Percentiles rank a stretch among this genome's conserved stretches.
Evolutionary conservation across 1,284 basidiomycete genomes (phyloP).

Genomic region (Rhodotorula sp.): DNA sequence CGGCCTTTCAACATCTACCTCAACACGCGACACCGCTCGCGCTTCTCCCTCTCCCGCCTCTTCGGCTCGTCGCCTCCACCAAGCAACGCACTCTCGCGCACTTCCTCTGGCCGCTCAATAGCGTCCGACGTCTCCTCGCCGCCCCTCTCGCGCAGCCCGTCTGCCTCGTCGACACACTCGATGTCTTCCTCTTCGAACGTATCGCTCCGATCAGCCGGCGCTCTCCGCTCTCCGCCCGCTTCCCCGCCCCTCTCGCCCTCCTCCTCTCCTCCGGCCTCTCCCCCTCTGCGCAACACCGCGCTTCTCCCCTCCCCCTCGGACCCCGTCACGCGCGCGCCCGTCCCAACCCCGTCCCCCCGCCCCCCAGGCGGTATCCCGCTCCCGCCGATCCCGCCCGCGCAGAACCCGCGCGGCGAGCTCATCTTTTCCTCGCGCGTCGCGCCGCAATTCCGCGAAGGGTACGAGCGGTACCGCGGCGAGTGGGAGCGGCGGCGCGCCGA

Average conservation of each 20-base stretch:
- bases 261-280: background rate
- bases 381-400: conserved; percentile 79
- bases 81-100: conserved; percentile 55
- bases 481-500: conserved; percentile 66
- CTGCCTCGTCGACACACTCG: conserved; percentile 2
- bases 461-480: conserved; percentile 86
- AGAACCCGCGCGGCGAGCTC: conserved; percentile 90
- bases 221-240: conserved; percentile 13
- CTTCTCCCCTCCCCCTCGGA: background rate
- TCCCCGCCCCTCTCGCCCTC: conserved; percentile 17
- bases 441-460: conserved; percentile 78
- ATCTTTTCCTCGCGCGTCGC: conserved; percentile 91
- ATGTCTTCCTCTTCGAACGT: conserved; percentile 8
- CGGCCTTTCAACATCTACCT: conserved; percentile 95
- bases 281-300: background rate
- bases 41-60: conserved; percentile 51
- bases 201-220: conserved; percentile 11
- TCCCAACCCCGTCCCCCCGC: conserved; percentile 40
- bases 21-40: conserved; percentile 66
- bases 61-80: conserved; percentile 2
- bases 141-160: conserved; percentile 21
- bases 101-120: conserved; percentile 20
- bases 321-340: conserved; percentile 52
- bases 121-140: conserved; percentile 11
- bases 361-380: conserved; percentile 57